These are phyloP conservation scores for Melastoma candidum DNA, from an alignment of 441 rosid species.

Conservation along the genomic window DNA sequence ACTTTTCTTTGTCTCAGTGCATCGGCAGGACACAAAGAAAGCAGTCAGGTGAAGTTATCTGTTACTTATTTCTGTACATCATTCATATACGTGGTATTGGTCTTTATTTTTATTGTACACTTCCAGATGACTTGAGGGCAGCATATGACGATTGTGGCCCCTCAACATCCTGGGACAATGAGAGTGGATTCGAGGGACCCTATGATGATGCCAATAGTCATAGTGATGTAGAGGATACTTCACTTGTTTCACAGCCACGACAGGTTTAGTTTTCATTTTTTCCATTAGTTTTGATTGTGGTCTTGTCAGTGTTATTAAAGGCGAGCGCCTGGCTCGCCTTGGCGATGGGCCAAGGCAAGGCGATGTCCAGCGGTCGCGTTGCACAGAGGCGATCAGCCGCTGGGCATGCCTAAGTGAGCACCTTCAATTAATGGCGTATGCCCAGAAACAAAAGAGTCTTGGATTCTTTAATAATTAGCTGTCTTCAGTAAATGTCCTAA, in stretches of 20 bases:
- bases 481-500: no score
- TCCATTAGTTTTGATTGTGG: neutral
- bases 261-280: conserved; percentile 38
- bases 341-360: no score
- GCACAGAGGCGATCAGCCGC: no score
- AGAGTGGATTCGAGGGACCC: conserved; percentile 30
- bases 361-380: no score
- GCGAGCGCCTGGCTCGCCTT: no score
- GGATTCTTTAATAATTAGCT: no score
- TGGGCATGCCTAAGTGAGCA: no score
- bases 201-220: conserved; percentile 42
- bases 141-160: conserved; percentile 40
- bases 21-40: conserved; percentile 59
- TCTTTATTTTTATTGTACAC: neutral
- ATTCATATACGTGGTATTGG: neutral
- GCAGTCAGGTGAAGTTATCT: conserved; percentile 39
- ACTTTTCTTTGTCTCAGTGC: conserved; percentile 46
- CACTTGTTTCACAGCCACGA: conserved; percentile 81
- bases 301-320: no score
- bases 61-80: neutral
- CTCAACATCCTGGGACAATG: conserved; percentile 53
- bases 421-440: no score
- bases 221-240: conserved; percentile 52
- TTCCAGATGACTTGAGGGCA: conserved; percentile 47
- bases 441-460: no score